Evolutionary conservation across 1,139 yeast genomes (phyloP), one percentile per base, ranked within the genome.

Genomic region (Protomyces gravidus): DNA sequence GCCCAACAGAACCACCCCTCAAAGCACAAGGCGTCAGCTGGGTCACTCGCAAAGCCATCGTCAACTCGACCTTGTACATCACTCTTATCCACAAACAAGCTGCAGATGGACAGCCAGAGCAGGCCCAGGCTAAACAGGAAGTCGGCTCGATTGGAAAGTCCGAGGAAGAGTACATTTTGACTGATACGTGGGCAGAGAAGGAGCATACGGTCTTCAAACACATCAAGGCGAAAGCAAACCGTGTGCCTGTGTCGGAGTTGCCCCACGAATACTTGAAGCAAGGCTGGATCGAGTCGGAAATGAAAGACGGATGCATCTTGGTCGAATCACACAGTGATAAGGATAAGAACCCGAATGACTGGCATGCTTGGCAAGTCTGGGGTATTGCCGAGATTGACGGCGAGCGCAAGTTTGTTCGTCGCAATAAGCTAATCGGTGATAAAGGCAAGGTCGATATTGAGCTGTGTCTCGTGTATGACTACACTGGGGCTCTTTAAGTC

Each of bases 321-420:
- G 42, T 36, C 9, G 42, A 36, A 11, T 36, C 42, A 36, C 42
- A 36, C 42, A 36, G 17, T n/a, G 42, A 36, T 23, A 36, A 36
- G 23, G 42, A 36, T 4, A 36, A 36, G 42, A 36, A 36, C 21
- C 19, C 42, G 17, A 36, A 36, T 17, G 42, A 36, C 21, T 36
- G 42, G 42, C 42, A 36, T 36, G 42, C 42, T 17, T 36, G 42
- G 42, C 42, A 36, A 15, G 42, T 17, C 17, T 36, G 42, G 42
- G 42, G 42, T 6, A 15, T 36, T 36, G 42, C 42, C 9, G 42
- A 36, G 42, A 36, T 36, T 36, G 42, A 36, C 5, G 42, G 42
- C 1, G 42, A 36, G 17, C 42, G 42, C 42, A 36, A 36, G 42
- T 36, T 36, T 36, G 42, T 36, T 11, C 42, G 42, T 13, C 42